Conservation (phyloP, 805 yeast genomes). For the Wickerhamiella alocasiicola region DNA sequence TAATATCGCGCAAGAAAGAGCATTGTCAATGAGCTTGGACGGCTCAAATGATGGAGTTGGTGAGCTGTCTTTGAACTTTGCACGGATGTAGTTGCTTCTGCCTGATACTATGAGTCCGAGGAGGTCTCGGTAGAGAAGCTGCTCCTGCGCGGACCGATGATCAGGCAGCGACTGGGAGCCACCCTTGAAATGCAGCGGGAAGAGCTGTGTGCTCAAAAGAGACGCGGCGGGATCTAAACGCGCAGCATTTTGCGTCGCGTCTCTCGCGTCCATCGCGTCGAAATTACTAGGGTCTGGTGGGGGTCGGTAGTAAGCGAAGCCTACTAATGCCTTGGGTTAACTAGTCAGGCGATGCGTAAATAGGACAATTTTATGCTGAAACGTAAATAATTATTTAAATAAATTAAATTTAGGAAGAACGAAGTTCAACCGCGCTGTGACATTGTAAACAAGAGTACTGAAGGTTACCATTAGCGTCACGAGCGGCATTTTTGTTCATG, state of each 20-base stretch:
- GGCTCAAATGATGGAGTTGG: constrained; percentile 59
- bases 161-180: constrained; percentile 2
- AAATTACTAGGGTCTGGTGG: not conserved
- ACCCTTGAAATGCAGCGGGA: not conserved
- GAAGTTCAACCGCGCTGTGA: constrained; percentile 39
- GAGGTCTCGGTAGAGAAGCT: constrained; percentile 57
- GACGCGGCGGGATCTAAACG: constrained; percentile 5
- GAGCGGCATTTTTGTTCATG: constrained; percentile 50
- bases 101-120: constrained; percentile 44
- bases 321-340: no score
- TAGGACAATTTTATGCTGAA: not conserved
- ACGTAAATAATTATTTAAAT: not conserved
- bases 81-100: constrained; percentile 75
- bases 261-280: constrained; percentile 2
- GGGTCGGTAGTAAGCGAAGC: no score
- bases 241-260: not conserved
- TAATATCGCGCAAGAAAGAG: constrained; percentile 57
- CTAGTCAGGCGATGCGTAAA: not conserved
- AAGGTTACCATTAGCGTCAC: constrained; percentile 34
- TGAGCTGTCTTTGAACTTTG: no score
- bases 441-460: constrained; percentile 42
- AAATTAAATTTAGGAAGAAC: not conserved
- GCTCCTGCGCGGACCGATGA: constrained; percentile 52
- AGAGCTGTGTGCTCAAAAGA: constrained; percentile 1
- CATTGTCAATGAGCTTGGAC: constrained; percentile 44